Conservation (phyloP, 1,139 yeast species). For the Sugiyamaella sp. region DNA sequence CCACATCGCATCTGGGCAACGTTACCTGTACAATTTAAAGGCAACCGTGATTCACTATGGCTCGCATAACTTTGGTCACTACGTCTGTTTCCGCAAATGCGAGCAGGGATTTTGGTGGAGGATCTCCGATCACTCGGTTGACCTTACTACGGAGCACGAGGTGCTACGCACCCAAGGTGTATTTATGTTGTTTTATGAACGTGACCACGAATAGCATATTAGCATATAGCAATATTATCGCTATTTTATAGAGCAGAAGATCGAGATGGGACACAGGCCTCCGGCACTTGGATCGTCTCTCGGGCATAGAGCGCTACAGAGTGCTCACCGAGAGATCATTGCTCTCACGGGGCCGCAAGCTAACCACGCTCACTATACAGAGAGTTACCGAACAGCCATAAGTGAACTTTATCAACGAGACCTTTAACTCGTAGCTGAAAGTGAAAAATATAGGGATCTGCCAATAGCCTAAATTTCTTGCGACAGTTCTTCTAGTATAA, state of each 20-base stretch:
- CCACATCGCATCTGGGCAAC: slow-evolving; percentile 22
- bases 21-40: slow-evolving; percentile 61
- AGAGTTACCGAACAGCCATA: too few species aligned
- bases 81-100: slow-evolving; percentile 76
- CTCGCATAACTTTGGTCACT: slow-evolving; percentile 93
- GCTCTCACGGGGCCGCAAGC: too few species aligned
- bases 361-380: too few species aligned
- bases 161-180: slow-evolving; percentile 84
- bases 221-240: neutral
- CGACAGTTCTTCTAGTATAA: too few species aligned
- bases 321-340: too few species aligned
- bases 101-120: slow-evolving; percentile 92
- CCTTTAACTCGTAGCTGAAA: too few species aligned
- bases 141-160: slow-evolving; percentile 75
- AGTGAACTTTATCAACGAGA: too few species aligned
- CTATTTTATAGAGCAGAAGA: neutral
- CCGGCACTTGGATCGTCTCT: too few species aligned
- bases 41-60: slow-evolving; percentile 93
- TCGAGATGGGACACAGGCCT: too few species aligned
- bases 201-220: slow-evolving; percentile 20
- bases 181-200: slow-evolving; percentile 87
- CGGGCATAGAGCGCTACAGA: too few species aligned
- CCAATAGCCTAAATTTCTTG: too few species aligned
- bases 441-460: too few species aligned
- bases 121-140: slow-evolving; percentile 85